Conservation (phyloP, 2,329 filamentous ascomycete genomes). For the Cryphonectria japonica region DNA sequence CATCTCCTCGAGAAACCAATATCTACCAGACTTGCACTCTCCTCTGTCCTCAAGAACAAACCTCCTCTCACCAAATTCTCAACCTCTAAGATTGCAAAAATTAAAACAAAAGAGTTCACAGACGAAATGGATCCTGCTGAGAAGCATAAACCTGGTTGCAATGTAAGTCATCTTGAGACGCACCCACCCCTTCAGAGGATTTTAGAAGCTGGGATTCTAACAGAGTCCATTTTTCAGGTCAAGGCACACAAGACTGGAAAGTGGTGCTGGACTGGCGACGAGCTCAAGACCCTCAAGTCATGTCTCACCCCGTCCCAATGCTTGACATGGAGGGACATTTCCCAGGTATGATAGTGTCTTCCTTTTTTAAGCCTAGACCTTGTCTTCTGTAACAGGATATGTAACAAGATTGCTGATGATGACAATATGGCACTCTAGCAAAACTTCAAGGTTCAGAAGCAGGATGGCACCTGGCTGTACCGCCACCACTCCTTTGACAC, state of each 20-base stretch:
- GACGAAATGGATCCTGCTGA: neutral
- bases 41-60: neutral
- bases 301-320: neutral
- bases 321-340: neutral
- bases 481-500: neutral
- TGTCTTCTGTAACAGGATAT: neutral
- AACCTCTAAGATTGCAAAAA: neutral
- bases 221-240: neutral
- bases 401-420: neutral
- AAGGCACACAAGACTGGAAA: neutral
- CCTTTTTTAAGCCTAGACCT: neutral
- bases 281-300: constrained; percentile 4
- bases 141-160: neutral
- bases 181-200: neutral
- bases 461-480: neutral
- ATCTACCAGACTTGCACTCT: neutral
- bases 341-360: neutral
- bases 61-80: too few species aligned
- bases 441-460: neutral
- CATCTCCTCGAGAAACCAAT: too few species aligned
- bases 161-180: neutral
- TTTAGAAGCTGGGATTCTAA: neutral
- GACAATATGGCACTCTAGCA: neutral
- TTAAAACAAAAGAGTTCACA: neutral
- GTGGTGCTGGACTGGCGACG: constrained; percentile 7